Evolutionary conservation across 164 flowering plant species (phyloP), one percentile per base, ranked within the genome.

Genomic region (Magnolia officinalis): DNA sequence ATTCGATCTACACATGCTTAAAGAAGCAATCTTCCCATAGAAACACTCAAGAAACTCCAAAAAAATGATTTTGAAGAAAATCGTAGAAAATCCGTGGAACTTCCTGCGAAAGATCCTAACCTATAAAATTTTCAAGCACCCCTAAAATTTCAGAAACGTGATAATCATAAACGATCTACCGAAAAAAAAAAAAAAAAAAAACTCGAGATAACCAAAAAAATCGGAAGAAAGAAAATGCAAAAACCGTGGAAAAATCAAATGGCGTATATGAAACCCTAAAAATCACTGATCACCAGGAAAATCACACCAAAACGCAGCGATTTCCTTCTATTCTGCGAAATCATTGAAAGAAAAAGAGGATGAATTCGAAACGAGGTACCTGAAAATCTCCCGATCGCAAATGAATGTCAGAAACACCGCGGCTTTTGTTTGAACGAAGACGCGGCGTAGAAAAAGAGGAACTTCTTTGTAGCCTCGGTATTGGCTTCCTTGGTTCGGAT

Each of bases 401-500:
- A 64, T 64, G 24, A 20, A 20, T 8, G 2, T 9, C 67, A 64
- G 24, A 64, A 64, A 21, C 67, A 8, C 24, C 21, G 67, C 24
- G 67, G 21, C 24, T n/a, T n/a, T n/a, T 19, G 67, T n/a, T 64
- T n/a, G 24, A 64, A 21, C 6, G 67, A 21, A 64, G 29, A 64
- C 67, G 21, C 21, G 24, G 67, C 24, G 67, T 13, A 64, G 67
- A 64, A 20, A 19, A 19, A 64, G 67, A 19, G 23, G 24, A 21
- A n/a, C 1, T 5, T 26, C 23, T 64, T 37, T 37, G 2, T 37
- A 37, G 45, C 45, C 6, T 37, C 45, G 45, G 45, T 4, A 37
- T 37, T 37, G 45, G 45, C 45, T 37, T 29, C 52, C 45, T 37
- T 72, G 73, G 72, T 73, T 78, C 31, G 52, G 23, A 68, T 58